These are phyloP conservation scores for Trametes villosa DNA, from an alignment of 768 basidiomycete species.

Conservation along the genomic window DNA sequence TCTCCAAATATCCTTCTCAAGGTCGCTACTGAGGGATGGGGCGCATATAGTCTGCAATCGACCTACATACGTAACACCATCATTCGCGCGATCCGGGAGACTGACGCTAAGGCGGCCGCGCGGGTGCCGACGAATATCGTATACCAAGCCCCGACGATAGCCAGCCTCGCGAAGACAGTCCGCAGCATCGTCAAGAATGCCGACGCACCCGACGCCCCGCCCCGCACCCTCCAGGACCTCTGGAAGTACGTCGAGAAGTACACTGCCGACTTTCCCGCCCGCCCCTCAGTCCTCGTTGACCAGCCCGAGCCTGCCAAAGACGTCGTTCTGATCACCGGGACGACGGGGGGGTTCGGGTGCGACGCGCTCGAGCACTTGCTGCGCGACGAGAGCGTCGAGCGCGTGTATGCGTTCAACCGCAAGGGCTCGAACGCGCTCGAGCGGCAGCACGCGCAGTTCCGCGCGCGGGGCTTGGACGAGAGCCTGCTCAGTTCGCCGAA, in stretches of 20 bases:
- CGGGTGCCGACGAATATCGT: slow-evolving; percentile 39
- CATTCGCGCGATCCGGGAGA: slow-evolving; percentile 31
- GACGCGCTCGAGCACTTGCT: slow-evolving; percentile 31
- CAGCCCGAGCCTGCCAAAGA: slow-evolving; percentile 10
- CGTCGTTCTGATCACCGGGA: slow-evolving; percentile 38
- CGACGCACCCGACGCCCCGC: slow-evolving; percentile 28
- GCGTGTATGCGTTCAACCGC: slow-evolving; percentile 32
- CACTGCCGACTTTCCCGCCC: slow-evolving; percentile 20
- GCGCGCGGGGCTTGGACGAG: slow-evolving; percentile 37
- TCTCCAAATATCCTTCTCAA: background rate
- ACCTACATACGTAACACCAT: slow-evolving; percentile 39
- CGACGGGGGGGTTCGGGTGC: slow-evolving; percentile 36
- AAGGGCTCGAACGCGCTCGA: slow-evolving; percentile 25
- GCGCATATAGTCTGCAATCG: slow-evolving; percentile 32
- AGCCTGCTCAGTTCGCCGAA: slow-evolving; percentile 35
- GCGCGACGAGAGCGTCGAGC: slow-evolving; percentile 14
- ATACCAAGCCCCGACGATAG: slow-evolving; percentile 45
- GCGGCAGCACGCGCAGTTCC: slow-evolving; percentile 35
- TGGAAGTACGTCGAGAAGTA: slow-evolving; percentile 45
- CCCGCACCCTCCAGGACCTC: slow-evolving; percentile 27
- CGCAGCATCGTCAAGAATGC: background rate
- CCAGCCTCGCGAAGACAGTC: slow-evolving; percentile 25
- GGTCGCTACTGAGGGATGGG: no score
- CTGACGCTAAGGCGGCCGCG: slow-evolving; percentile 35
- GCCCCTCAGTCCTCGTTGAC: slow-evolving; percentile 21